Evolutionary conservation across 768 basidiomycete species (phyloP).

Genomic region (Candolleomyces eurysporus): DNA sequence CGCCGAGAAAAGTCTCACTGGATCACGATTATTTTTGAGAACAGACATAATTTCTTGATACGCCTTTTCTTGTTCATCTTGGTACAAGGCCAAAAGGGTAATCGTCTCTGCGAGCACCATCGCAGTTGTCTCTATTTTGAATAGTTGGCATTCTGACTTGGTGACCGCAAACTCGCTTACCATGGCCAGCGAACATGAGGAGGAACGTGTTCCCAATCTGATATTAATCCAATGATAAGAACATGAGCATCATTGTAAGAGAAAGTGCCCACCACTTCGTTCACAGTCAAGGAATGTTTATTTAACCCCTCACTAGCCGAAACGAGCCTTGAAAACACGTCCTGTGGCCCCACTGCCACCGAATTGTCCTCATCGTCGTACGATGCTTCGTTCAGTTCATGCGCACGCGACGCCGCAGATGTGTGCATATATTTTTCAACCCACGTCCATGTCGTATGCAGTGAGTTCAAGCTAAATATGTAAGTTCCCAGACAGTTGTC

Average conservation of each 20-base stretch:
- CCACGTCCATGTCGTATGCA: no score
- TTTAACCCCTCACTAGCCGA: not conserved
- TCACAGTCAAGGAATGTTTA: not conserved
- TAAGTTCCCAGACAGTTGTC: no score
- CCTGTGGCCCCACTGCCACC: not conserved
- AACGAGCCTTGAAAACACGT: not conserved
- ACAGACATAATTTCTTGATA: conserved; percentile 7
- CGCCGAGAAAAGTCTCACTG: conserved; percentile 1
- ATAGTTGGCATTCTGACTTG: no score
- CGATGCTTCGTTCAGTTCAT: no score
- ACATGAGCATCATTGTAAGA: not conserved
- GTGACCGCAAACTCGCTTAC: not conserved
- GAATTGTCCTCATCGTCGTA: not conserved
- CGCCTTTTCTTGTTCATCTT: conserved; percentile 10
- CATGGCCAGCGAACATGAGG: not conserved
- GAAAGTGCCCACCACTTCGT: not conserved
- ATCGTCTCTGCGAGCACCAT: conserved; percentile 6
- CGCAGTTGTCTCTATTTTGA: no score
- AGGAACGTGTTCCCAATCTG: not conserved
- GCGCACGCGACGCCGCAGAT: no score
- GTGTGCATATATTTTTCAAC: no score
- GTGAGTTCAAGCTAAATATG: no score
- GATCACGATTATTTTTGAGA: not conserved
- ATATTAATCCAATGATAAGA: not conserved
- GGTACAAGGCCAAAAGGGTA: conserved; percentile 7